phyloP scores from a whole-genome alignment of 495 filamentous ascomycete species.

The Lasiosphaeria ovina region DNA sequence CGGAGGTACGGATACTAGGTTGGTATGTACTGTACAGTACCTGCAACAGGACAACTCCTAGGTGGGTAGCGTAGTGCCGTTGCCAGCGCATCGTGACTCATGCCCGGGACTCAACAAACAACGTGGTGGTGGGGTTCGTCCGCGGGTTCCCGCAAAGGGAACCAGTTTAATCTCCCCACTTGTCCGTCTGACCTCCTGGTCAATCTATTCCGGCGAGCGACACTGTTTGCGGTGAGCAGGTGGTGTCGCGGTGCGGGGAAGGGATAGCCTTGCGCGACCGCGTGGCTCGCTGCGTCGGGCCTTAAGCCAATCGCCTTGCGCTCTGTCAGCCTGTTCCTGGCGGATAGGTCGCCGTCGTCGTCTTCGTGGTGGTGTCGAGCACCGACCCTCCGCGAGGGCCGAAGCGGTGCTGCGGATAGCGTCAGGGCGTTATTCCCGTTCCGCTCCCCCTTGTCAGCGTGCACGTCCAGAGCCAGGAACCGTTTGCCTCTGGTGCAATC shows the following conservation, averaged over 20 bases:
- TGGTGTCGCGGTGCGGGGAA: slow-evolving; percentile 22
- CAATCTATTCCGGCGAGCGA: slow-evolving; percentile 14
- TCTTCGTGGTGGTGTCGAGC: not conserved
- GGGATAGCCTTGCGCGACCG: slow-evolving; percentile 20
- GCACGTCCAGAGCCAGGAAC: not conserved
- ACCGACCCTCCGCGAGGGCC: not conserved
- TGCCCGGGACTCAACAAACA: not conserved
- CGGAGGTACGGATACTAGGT: no score
- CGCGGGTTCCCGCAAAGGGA: slow-evolving; percentile 12
- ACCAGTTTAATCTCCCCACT: slow-evolving; percentile 18
- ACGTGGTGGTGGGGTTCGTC: slow-evolving; percentile 13
- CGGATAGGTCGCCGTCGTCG: not conserved
- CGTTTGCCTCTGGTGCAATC: not conserved
- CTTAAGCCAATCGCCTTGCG: slow-evolving; percentile 5
- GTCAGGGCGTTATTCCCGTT: slow-evolving; percentile 17
- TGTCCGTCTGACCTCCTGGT: slow-evolving; percentile 4
- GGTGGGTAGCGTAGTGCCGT: not conserved
- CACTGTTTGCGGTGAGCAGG: not conserved
- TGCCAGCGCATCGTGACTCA: slow-evolving; percentile 2
- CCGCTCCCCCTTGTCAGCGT: slow-evolving; percentile 24
- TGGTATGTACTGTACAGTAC: no score
- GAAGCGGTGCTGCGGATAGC: not conserved
- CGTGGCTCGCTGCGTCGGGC: not conserved
- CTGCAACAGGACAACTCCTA: not conserved
- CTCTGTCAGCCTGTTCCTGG: slow-evolving; percentile 1